A percentile compares a stretch with the other conserved stretches of the same genome.
Conservation (phyloP, 495 filamentous ascomycete genomes). For the Aspergillus ostianus region DNA sequence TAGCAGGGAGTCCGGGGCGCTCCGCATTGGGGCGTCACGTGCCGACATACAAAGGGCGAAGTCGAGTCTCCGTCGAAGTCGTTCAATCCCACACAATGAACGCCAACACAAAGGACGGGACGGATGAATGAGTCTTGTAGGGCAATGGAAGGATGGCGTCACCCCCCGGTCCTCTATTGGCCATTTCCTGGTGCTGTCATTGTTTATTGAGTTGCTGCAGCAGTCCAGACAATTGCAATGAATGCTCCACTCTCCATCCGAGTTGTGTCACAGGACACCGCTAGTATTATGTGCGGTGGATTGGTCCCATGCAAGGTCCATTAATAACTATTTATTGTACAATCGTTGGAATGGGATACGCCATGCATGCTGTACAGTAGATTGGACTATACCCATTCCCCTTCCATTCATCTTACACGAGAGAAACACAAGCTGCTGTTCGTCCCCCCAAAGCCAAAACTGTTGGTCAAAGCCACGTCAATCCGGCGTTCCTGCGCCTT, state of each 20-base stretch:
- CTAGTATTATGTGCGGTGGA: background rate
- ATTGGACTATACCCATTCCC: background rate
- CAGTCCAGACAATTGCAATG: too few species aligned
- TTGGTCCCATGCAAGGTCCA: constrained; percentile 2
- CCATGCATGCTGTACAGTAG: background rate
- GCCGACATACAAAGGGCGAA: constrained; percentile 1
- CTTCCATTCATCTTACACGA: constrained; percentile 13
- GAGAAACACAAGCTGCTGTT: constrained; percentile 88
- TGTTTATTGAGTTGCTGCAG: background rate
- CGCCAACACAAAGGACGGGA: background rate
- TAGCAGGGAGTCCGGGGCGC: constrained; percentile 19
- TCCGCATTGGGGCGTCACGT: constrained; percentile 42
- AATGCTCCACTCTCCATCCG: too few species aligned
- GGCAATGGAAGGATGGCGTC: too few species aligned
- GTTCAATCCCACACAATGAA: background rate
- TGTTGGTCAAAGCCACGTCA: constrained; percentile 82
- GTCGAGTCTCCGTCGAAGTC: background rate
- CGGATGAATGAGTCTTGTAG: too few species aligned
- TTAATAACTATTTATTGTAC: constrained; percentile 3
- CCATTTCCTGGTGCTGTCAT: too few species aligned
- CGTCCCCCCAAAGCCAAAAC: constrained; percentile 97
- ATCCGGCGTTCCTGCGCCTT: constrained; percentile 66
- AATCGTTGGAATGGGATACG: background rate
- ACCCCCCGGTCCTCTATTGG: too few species aligned
- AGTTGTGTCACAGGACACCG: background rate